Evolutionary conservation across 169 alveolate genomes (phyloP).

Genomic region (Eimeria tenella): DNA sequence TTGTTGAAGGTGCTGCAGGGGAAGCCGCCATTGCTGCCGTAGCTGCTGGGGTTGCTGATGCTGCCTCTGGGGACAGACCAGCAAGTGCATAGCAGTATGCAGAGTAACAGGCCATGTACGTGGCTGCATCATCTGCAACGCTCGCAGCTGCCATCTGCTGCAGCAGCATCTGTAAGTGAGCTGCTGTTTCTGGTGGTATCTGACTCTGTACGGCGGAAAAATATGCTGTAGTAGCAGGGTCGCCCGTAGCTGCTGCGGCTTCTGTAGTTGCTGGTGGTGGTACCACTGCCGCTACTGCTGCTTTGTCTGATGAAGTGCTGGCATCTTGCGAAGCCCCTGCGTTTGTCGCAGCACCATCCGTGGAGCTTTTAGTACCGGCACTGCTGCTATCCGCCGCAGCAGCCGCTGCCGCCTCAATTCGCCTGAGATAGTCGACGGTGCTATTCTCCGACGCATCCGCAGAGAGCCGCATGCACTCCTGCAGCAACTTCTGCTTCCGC

Average conservation of each 20-base stretch:
- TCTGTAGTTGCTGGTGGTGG: conserved; percentile 1
- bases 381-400: neutral
- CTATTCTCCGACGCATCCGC: conserved; percentile 13
- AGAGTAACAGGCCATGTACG: conserved; percentile 67
- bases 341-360: neutral
- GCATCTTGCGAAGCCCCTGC: neutral
- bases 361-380: neutral
- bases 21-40: neutral
- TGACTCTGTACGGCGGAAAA: conserved; percentile 24
- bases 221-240: neutral
- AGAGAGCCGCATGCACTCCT: conserved; percentile 54
- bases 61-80: conserved; percentile 57
- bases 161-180: conserved; percentile 58
- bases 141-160: conserved; percentile 70
- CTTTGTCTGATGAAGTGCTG: neutral
- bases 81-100: conserved; percentile 61
- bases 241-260: neutral
- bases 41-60: conserved; percentile 55
- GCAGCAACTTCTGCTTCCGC: conserved; percentile 49
- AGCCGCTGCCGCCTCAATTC: conserved; percentile 68
- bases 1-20: neutral
- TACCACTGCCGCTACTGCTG: neutral
- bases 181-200: conserved; percentile 51
- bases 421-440: neutral
- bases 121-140: conserved; percentile 55